Evolutionary conservation across 2,329 filamentous ascomycete species (phyloP), one percentile per base, ranked within the genome.

Genomic region (Pseudocercospora macadamiae): DNA sequence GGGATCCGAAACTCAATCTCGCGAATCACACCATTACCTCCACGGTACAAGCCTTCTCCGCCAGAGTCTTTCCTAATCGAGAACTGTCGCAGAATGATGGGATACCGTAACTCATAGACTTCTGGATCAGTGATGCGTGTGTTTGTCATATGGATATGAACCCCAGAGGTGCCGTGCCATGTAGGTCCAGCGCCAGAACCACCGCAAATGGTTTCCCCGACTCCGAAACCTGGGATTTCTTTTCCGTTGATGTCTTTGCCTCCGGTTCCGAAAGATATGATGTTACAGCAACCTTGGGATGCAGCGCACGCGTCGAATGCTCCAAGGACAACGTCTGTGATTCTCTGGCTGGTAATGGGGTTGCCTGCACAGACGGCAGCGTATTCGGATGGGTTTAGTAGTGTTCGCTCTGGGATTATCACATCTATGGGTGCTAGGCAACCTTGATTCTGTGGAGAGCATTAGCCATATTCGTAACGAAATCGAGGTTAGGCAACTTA

Each of bases 381-480:
- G 19, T 61, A 32, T 25, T 58, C 60, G 1, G 63, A 67, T 1
- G 72, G 71, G 42, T 70, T 70, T 9, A 74, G 62, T 3, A 74
- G 64, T 3, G 61, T 68, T 18, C 65, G 62, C 28, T 70, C 57
- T 2, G 71, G 72, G 8, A 71, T 64, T 1, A 59, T 64, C 42
- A 72, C 62, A 2, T 62, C 66, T 39, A 70, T 62, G 0, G 71
- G 68, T 1, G 59, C 57, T 0, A 74, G 65, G 52, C 70, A 73
- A n/a, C 72, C 72, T 55, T 74, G 66, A 39, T 74, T 73, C 88
- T 62, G 52, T 91, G 87, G 4, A 89, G 39, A 71, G 89, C 82
- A 0, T 89, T 89, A 0, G 89, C 89, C 67, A 91, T 92, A 73
- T 87, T 87, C 65, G 90, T 91, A 42, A 80, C 80, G 81, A 59